phyloP scores from a whole-genome alignment of 2,329 filamentous ascomycete species.

The Zalaria sp. region DNA sequence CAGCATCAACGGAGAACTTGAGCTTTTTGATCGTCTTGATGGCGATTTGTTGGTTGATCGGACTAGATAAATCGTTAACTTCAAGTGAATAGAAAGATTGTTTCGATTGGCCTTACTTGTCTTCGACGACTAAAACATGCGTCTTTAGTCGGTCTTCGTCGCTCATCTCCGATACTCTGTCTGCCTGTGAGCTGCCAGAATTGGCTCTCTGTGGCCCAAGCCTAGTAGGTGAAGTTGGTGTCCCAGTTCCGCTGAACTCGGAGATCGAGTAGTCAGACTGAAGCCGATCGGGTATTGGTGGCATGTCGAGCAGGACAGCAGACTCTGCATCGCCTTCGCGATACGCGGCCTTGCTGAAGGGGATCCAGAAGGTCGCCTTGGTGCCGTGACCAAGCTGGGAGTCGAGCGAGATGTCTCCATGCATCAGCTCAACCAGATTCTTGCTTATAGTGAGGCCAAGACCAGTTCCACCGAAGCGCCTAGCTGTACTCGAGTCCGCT shows the following conservation, averaged over 20 bases:
- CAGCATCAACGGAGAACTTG: conserved; percentile 55
- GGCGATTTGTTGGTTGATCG: conserved; percentile 63
- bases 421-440: conserved; percentile 67
- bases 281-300: conserved; percentile 51
- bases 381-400: conserved; percentile 56
- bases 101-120: conserved; percentile 40
- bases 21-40: conserved; percentile 61
- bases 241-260: conserved; percentile 37
- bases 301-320: conserved; percentile 40
- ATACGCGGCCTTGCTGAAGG: conserved; percentile 56
- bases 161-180: conserved; percentile 32
- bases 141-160: conserved; percentile 46
- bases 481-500: conserved; percentile 64
- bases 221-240: conserved; percentile 12
- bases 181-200: conserved; percentile 11
- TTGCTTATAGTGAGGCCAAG: conserved; percentile 70
- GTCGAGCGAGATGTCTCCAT: conserved; percentile 56
- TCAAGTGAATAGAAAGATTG: neutral
- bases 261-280: conserved; percentile 44
- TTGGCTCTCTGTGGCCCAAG: conserved; percentile 7
- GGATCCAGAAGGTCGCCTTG: conserved; percentile 62
- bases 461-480: conserved; percentile 67
- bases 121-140: conserved; percentile 66
- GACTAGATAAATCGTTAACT: conserved; percentile 12
- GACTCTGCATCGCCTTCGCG: conserved; percentile 29